Conservation (phyloP, 495 filamentous ascomycete species). For the Podospora conica region DNA sequence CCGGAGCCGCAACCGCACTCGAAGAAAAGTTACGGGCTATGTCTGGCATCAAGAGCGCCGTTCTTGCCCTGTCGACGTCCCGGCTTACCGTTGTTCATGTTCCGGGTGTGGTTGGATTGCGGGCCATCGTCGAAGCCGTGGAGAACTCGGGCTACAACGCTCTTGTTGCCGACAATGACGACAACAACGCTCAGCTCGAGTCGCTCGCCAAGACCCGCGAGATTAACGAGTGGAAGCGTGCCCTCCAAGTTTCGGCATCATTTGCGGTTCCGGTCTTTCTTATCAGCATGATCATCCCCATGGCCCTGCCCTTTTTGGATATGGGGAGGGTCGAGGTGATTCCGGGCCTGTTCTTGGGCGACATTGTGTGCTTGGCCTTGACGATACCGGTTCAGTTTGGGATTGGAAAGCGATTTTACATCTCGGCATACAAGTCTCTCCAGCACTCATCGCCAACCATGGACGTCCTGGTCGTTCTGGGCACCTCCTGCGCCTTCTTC, state of each 20-base stretch:
- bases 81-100: constrained; percentile 65
- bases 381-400: constrained; percentile 96
- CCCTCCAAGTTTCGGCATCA: constrained; percentile 63
- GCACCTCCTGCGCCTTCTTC: constrained; percentile 96
- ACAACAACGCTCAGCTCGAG: constrained; percentile 95
- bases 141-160: constrained; percentile 82
- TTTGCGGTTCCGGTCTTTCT: constrained; percentile 92
- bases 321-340: constrained; percentile 60
- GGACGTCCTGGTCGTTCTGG: constrained; percentile 92
- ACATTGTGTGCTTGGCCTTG: constrained; percentile 71
- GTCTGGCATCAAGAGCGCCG: constrained; percentile 65
- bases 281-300: constrained; percentile 86
- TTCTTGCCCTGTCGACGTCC: constrained; percentile 62
- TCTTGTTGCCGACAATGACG: constrained; percentile 80
- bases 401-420: constrained; percentile 87
- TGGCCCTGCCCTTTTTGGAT: constrained; percentile 65
- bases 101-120: constrained; percentile 65
- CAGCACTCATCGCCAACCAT: constrained; percentile 89
- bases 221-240: constrained; percentile 82
- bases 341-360: constrained; percentile 80
- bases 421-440: constrained; percentile 83
- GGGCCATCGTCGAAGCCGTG: constrained; percentile 72
- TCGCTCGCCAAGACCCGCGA: constrained; percentile 94
- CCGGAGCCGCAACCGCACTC: constrained; percentile 60
- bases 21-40: constrained; percentile 60